Evolutionary conservation across 75 land plant genomes (phyloP).

Genomic region (Chamaecyparis obtusa): DNA sequence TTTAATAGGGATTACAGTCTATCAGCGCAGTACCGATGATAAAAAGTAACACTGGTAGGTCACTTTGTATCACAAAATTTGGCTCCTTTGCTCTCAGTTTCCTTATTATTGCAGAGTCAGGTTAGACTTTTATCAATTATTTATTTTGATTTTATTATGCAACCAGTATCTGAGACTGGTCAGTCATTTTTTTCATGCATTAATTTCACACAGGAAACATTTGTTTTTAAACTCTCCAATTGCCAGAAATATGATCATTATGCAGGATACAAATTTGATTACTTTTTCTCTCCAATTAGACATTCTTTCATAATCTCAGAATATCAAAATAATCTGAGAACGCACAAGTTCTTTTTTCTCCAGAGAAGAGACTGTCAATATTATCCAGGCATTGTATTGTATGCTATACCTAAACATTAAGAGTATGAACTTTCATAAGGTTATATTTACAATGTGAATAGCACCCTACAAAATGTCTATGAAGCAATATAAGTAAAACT

Average conservation of each 20-base stretch:
- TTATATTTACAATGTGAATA: background rate
- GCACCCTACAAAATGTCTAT: background rate
- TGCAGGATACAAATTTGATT: background rate
- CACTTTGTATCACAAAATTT: background rate
- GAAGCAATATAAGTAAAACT: background rate
- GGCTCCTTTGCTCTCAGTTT: background rate
- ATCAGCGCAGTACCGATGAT: background rate
- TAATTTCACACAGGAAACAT: background rate
- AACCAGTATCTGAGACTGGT: background rate
- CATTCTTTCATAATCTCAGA: background rate
- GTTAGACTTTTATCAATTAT: background rate
- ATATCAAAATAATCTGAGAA: background rate
- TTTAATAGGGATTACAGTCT: background rate
- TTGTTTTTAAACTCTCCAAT: background rate
- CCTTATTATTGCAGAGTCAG: background rate
- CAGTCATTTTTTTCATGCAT: background rate
- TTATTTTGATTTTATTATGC: background rate
- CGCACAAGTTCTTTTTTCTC: background rate
- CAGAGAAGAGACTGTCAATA: background rate
- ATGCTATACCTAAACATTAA: background rate
- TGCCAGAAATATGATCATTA: background rate
- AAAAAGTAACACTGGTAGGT: background rate
- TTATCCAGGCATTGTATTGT: background rate
- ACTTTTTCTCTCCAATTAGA: background rate
- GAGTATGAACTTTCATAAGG: background rate